Evolutionary conservation across 75 land plant genomes (phyloP), one percentile per base, ranked within the genome.

Genomic region (Cunninghamia lanceolata): DNA sequence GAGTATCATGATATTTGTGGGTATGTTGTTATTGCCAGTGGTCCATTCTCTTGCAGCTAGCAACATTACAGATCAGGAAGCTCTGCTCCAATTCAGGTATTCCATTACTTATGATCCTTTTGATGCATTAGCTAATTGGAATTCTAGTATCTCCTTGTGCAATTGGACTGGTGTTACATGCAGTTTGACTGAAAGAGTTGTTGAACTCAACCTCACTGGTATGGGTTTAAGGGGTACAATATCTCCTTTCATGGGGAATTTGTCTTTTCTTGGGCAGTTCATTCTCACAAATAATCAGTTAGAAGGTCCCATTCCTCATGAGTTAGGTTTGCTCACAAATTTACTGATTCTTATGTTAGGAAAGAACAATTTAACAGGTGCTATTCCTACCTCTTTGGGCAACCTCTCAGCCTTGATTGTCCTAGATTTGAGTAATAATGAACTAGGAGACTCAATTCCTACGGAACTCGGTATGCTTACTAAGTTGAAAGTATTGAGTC

Each of bases 401-500:
- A 53, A 63, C 21, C 68, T 54, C 19, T 34, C 89, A 14, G 46
- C 32, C 45, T 63, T 88, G 88, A 46, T 28, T 21, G 84, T 46
- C 43, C 15, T 87, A n/a, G n/a, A n/a, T n/a, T n/a, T n/a, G n/a
- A n/a, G n/a, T n/a, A 95, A 16, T 68, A 93, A n/a, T n/a, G n/a
- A n/a, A n/a, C n/a, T n/a, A n/a, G n/a, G n/a, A n/a, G n/a, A n/a
- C n/a, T n/a, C n/a, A 6, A 86, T 95, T 0, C 93, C 99, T 9
- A 50, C 85, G 9, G 82, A 93, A 14, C 87, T 96, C 77, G 86
- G 90, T 34, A 47, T 74, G 6, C 84, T 92, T 13, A 25, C 82
- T 16, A 14, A 83, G 73, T 93, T 97, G 68, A 82, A 85, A 82
- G 79, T 68, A 77, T 92, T 97, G 75, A 93, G 92, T 85, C 89